Evolutionary conservation across 257 asterid genomes (phyloP).

Genomic region (Nicotiana undulata): DNA sequence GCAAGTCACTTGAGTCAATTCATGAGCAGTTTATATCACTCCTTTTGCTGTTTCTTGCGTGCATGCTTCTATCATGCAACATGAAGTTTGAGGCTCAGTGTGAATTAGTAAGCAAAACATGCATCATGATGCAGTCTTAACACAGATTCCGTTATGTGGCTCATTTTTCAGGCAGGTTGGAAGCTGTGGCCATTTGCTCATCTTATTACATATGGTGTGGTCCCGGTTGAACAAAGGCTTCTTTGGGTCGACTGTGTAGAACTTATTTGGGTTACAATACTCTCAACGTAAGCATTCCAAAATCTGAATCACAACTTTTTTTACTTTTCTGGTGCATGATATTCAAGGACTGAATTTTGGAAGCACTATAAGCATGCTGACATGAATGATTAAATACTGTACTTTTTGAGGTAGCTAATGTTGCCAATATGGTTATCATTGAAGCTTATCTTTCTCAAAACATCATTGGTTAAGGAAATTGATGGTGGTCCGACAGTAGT

Average conservation of each 20-base stretch:
- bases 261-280: slow-evolving; percentile 48
- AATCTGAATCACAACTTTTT: neutral
- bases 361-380: neutral
- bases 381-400: neutral
- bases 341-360: neutral
- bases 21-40: neutral
- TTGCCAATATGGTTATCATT: neutral
- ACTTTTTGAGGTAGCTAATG: neutral
- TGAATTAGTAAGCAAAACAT: neutral
- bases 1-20: neutral
- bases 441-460: neutral
- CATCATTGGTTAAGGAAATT: neutral
- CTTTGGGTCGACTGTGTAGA: slow-evolving; percentile 53
- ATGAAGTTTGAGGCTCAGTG: neutral
- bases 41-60: neutral
- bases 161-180: slow-evolving; percentile 44
- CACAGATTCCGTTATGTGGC: neutral
- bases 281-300: slow-evolving; percentile 36
- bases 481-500: neutral
- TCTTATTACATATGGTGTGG: slow-evolving; percentile 39
- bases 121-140: neutral
- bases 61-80: neutral
- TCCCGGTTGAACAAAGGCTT: slow-evolving; percentile 47
- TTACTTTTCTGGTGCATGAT: neutral
- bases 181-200: slow-evolving; percentile 54